Conservation (phyloP, 2,329 filamentous ascomycete species). For the Dactylellina cionopaga region DNA sequence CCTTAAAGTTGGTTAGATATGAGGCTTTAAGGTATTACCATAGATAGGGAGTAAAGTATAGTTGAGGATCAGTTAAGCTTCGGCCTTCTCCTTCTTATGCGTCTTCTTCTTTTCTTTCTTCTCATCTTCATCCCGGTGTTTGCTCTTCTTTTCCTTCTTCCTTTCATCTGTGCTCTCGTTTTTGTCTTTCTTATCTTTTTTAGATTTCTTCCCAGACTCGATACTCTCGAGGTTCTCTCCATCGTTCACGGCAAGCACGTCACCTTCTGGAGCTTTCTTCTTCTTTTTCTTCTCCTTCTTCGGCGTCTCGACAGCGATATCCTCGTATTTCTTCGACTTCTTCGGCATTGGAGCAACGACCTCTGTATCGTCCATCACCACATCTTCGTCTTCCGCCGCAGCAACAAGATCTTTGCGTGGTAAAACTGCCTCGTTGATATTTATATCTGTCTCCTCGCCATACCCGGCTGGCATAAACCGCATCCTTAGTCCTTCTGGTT, state of each 20-base stretch:
- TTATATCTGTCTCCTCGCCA: slow-evolving; percentile 45
- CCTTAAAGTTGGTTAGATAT: not conserved
- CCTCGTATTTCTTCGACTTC: slow-evolving; percentile 14
- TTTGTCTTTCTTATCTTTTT: slow-evolving; percentile 48
- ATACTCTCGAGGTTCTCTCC: slow-evolving; percentile 4
- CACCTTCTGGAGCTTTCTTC: slow-evolving; percentile 7
- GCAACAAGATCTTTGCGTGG: slow-evolving; percentile 34
- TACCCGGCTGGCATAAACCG: slow-evolving; percentile 55
- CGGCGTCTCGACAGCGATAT: slow-evolving; percentile 1
- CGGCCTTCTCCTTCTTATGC: slow-evolving; percentile 39
- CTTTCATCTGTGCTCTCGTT: not conserved
- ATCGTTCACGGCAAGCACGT: slow-evolving; percentile 14
- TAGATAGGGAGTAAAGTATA: not conserved
- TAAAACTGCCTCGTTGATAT: slow-evolving; percentile 29
- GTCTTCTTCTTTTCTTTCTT: slow-evolving; percentile 53
- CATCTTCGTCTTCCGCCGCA: slow-evolving; percentile 11
- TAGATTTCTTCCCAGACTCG: slow-evolving; percentile 49
- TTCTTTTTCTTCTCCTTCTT: slow-evolving; percentile 46
- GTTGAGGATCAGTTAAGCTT: slow-evolving; percentile 2
- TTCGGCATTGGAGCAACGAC: slow-evolving; percentile 9
- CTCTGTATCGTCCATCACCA: slow-evolving; percentile 30
- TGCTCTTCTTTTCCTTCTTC: slow-evolving; percentile 50
- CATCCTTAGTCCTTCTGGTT: slow-evolving; percentile 56
- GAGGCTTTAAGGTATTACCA: not conserved
- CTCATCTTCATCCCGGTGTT: slow-evolving; percentile 46